These are phyloP conservation scores for Ophiocordyceps robertsii DNA, from an alignment of 2,329 filamentous ascomycete genomes.

Conservation along the genomic window DNA sequence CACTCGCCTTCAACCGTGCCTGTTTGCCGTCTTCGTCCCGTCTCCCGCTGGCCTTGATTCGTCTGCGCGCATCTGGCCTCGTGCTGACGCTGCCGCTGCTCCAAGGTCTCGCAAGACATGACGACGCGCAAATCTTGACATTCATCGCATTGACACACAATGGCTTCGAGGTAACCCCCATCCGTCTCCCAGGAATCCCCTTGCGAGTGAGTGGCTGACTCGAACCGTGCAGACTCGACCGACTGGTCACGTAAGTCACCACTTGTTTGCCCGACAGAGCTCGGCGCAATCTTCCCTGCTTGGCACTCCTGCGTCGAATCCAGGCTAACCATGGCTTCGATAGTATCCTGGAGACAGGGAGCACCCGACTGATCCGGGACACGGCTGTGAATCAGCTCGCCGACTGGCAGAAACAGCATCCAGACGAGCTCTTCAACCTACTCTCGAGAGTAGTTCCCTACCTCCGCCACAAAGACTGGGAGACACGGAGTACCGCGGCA, in stretches of 20 bases:
- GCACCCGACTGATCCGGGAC: slow-evolving; percentile 88
- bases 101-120: slow-evolving; percentile 12
- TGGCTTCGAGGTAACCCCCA: slow-evolving; percentile 38
- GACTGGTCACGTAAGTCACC: slow-evolving; percentile 67
- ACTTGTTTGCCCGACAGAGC: not conserved
- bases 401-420: slow-evolving; percentile 95
- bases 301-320: not conserved
- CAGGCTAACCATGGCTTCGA: not conserved
- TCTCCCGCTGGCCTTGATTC: not conserved
- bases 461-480: slow-evolving; percentile 89
- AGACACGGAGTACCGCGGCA: slow-evolving; percentile 83
- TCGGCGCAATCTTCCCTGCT: not conserved
- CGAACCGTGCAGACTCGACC: slow-evolving; percentile 50
- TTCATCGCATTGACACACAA: slow-evolving; percentile 24
- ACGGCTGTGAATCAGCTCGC: slow-evolving; percentile 94
- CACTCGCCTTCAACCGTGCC: too few species aligned
- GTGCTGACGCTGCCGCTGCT: too few species aligned
- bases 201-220: not conserved
- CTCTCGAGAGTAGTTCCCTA: slow-evolving; percentile 92
- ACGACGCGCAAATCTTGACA: slow-evolving; percentile 7
- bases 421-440: slow-evolving; percentile 93
- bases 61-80: too few species aligned
- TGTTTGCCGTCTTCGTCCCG: not conserved
- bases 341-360: slow-evolving; percentile 92
- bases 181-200: not conserved